Evolutionary conservation across 192 early-diverging fungal species (phyloP).

Genomic region (Entophlyctis helioformis): DNA sequence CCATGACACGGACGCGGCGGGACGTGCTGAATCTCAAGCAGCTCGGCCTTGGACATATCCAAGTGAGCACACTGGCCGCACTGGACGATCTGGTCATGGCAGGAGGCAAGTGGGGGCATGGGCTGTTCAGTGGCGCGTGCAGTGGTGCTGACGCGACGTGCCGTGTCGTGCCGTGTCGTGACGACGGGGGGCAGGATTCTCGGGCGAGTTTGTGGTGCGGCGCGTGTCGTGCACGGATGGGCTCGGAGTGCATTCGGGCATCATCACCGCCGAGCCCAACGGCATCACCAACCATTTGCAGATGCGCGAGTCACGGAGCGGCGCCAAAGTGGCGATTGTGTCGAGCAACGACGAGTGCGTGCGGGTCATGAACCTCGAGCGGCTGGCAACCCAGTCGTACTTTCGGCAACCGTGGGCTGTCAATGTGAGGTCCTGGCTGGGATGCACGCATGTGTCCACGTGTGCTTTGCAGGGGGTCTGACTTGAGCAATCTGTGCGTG

Average conservation of each 20-base stretch:
- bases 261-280: conserved; percentile 24
- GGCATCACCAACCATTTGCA: conserved; percentile 58
- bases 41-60: too few relatives aligned
- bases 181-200: conserved; percentile 6
- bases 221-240: neutral
- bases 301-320: conserved; percentile 24
- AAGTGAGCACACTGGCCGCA: too few relatives aligned
- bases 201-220: conserved; percentile 21
- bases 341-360: conserved; percentile 44
- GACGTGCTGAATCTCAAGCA: too few relatives aligned
- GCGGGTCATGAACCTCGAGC: conserved; percentile 34
- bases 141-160: too few relatives aligned
- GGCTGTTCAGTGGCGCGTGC: too few relatives aligned
- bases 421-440: conserved; percentile 30
- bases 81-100: too few relatives aligned
- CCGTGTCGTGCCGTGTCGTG: too few relatives aligned
- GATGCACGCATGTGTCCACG: neutral
- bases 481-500: neutral
- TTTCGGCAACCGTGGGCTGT: conserved; percentile 39
- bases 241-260: conserved; percentile 2
- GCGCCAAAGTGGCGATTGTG: conserved; percentile 32
- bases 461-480: neutral
- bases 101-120: too few relatives aligned
- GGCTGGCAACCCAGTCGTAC: conserved; percentile 12
- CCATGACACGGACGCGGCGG: too few relatives aligned